Percentiles rank a stretch among this genome's conserved stretches.
Conservation (phyloP, 495 filamentous ascomycete species). For the Penicillium cinerascens region DNA sequence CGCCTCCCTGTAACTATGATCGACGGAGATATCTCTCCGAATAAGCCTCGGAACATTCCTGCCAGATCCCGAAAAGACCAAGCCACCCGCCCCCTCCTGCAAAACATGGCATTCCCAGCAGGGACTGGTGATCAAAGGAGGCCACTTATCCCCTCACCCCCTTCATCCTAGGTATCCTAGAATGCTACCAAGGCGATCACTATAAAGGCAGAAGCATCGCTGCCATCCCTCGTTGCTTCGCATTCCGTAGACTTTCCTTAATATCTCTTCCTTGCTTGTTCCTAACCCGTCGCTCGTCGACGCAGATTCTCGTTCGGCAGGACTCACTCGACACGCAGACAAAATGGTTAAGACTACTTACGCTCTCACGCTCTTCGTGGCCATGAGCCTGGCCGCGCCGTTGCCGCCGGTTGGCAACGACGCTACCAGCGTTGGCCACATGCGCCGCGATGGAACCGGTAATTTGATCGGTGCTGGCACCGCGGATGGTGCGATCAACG, state of each 20-base stretch:
- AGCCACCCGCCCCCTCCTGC: slow-evolving; percentile 3
- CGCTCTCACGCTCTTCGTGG: slow-evolving; percentile 23
- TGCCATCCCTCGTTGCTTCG: slow-evolving; percentile 9
- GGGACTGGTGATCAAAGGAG: slow-evolving; percentile 7
- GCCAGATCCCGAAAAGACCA: slow-evolving; percentile 1
- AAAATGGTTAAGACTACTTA: slow-evolving; percentile 29
- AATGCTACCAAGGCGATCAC: slow-evolving; percentile 18
- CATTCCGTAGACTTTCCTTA: slow-evolving; percentile 22
- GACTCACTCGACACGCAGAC: not conserved
- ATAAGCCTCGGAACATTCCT: slow-evolving; percentile 24
- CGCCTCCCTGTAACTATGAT: slow-evolving; percentile 16
- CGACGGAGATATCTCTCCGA: slow-evolving; percentile 14
- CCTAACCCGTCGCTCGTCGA: slow-evolving; percentile 19
- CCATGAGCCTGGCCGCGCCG: slow-evolving; percentile 24
- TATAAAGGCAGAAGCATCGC: slow-evolving; percentile 10
- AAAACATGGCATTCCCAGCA: slow-evolving; percentile 13
- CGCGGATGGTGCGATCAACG: slow-evolving; percentile 9
- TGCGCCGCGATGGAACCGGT: slow-evolving; percentile 12
- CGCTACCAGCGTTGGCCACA: not conserved
- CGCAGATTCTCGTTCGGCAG: slow-evolving; percentile 17
- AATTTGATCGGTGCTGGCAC: slow-evolving; percentile 20
- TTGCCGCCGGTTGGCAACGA: slow-evolving; percentile 9
- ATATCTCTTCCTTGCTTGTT: slow-evolving; percentile 1
- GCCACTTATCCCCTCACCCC: slow-evolving; percentile 3
- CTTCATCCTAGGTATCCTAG: slow-evolving; percentile 21